phyloP scores from a whole-genome alignment of 129 eudicot genomes.

The Scalesia atractyloides region DNA sequence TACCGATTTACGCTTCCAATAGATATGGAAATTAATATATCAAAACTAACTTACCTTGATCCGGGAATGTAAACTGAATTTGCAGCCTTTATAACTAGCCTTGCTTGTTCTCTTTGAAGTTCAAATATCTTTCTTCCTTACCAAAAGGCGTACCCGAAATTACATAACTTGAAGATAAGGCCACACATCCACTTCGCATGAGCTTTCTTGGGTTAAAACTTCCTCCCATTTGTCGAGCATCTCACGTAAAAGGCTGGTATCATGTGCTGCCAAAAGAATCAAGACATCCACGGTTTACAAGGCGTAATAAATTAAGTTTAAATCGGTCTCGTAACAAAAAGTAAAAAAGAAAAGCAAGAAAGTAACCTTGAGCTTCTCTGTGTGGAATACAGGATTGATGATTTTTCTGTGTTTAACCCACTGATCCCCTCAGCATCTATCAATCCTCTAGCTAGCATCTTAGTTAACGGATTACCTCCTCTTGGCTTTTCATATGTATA shows the following conservation, averaged over 20 bases:
- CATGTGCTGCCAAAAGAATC: conserved; percentile 39
- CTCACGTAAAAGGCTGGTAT: conserved; percentile 47
- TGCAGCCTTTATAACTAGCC: conserved; percentile 30
- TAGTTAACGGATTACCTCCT: conserved; percentile 24
- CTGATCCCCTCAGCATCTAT: neutral
- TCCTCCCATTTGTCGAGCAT: conserved; percentile 52
- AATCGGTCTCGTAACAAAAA: neutral
- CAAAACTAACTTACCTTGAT: conserved; percentile 39
- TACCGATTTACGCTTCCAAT: neutral
- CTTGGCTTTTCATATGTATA: conserved; percentile 19
- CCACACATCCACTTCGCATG: conserved; percentile 44
- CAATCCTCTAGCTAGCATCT: conserved; percentile 20
- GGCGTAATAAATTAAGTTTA: neutral
- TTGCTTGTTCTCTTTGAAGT: conserved; percentile 49
- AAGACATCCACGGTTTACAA: neutral
- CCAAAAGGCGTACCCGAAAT: conserved; percentile 62
- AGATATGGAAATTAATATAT: neutral
- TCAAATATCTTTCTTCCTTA: conserved; percentile 46
- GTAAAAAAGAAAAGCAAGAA: neutral
- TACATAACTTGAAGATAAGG: conserved; percentile 43
- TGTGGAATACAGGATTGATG: conserved; percentile 33
- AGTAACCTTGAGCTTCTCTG: conserved; percentile 37
- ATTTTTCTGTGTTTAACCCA: conserved; percentile 37
- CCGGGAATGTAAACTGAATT: conserved; percentile 60
- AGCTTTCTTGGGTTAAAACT: conserved; percentile 1